These are phyloP conservation scores for Penicillium ochrochloron DNA, from an alignment of 495 filamentous ascomycete species.

Conservation along the genomic window DNA sequence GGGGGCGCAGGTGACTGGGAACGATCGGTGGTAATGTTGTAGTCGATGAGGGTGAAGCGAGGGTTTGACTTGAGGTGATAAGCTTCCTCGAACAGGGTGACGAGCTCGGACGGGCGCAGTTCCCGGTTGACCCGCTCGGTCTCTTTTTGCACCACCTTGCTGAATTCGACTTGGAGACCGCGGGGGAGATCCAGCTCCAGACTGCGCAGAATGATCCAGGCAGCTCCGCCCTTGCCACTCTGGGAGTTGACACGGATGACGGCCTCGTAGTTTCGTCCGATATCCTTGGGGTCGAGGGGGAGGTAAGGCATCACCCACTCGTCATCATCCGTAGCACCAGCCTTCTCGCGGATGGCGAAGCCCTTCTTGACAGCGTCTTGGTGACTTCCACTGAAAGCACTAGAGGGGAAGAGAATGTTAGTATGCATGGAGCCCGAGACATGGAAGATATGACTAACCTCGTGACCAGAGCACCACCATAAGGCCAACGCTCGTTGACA, in stretches of 20 bases:
- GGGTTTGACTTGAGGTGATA: conserved; percentile 84
- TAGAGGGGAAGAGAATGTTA: background rate
- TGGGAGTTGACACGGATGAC: conserved; percentile 98
- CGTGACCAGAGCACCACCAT: conserved; percentile 78
- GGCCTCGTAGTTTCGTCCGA: conserved; percentile 94
- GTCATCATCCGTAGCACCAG: conserved; percentile 61
- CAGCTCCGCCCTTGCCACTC: conserved; percentile 91
- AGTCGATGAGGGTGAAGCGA: conserved; percentile 87
- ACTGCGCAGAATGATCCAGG: conserved; percentile 88
- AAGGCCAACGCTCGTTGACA: conserved; percentile 85
- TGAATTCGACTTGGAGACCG: conserved; percentile 90
- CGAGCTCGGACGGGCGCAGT: conserved; percentile 81
- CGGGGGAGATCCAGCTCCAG: conserved; percentile 93
- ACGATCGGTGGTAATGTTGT: conserved; percentile 86
- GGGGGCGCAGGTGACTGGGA: conserved; percentile 75
- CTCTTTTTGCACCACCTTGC: conserved; percentile 78
- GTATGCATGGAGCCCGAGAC: background rate
- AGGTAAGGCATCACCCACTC: conserved; percentile 84
- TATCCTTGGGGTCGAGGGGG: conserved; percentile 90
- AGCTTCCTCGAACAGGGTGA: conserved; percentile 79
- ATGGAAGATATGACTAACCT: background rate
- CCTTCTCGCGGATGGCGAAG: conserved; percentile 71
- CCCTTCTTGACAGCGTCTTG: conserved; percentile 99
- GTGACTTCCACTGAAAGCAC: conserved; percentile 56
- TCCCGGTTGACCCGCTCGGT: conserved; percentile 79